Percentiles rank a stretch among this genome's conserved stretches.
Conservation (phyloP, 2,329 filamentous ascomycete species). For the Venturia oleaginea region DNA sequence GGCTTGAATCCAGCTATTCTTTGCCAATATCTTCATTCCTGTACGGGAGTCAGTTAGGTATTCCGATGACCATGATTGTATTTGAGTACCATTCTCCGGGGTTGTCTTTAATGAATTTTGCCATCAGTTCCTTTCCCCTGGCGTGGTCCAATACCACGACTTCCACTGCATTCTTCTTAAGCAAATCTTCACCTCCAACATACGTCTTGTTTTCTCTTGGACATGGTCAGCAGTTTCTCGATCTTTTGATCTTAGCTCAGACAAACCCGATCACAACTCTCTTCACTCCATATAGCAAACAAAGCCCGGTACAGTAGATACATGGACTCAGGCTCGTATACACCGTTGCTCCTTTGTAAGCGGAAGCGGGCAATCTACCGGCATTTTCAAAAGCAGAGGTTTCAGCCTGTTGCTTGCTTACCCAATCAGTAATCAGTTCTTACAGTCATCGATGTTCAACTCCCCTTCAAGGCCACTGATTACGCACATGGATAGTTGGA, state of each 20-base stretch:
- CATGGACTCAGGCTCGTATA: slow-evolving; percentile 74
- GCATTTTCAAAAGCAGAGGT: slow-evolving; percentile 68
- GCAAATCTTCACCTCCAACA: slow-evolving; percentile 61
- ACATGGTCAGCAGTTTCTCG: slow-evolving; percentile 9
- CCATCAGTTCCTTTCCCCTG: slow-evolving; percentile 56
- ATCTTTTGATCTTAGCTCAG: background rate
- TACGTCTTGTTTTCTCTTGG: slow-evolving; percentile 61
- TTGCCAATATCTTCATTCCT: slow-evolving; percentile 27
- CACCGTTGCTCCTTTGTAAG: slow-evolving; percentile 68
- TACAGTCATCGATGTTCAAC: background rate
- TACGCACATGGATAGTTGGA: slow-evolving; percentile 59
- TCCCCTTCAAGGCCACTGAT: background rate
- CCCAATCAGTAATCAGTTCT: background rate
- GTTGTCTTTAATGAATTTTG: slow-evolving; percentile 61
- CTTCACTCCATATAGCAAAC: slow-evolving; percentile 64
- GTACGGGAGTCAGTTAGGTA: background rate
- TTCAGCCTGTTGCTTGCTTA: slow-evolving; percentile 48
- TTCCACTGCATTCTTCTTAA: slow-evolving; percentile 59
- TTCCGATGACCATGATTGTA: background rate
- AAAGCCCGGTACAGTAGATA: slow-evolving; percentile 75
- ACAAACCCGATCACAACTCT: slow-evolving; percentile 56
- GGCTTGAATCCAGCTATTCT: no score
- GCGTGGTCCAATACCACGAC: slow-evolving; percentile 60
- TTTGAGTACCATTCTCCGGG: slow-evolving; percentile 57
- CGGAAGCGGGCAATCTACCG: slow-evolving; percentile 58